phyloP scores from a whole-genome alignment of 805 yeast genomes.

The Cyberlindnera subsufficiens region DNA sequence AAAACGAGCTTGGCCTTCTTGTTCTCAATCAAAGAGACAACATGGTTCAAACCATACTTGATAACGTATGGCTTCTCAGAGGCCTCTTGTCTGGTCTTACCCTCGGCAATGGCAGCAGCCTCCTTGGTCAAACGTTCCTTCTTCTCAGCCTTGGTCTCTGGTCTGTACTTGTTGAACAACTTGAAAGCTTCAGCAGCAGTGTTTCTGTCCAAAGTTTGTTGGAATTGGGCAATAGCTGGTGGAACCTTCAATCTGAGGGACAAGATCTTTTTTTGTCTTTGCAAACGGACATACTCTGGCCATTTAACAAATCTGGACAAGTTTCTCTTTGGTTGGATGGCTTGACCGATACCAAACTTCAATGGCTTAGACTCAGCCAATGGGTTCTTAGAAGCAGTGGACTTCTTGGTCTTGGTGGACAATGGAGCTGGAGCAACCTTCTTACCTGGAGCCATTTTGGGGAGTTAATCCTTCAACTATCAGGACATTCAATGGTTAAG shows the following conservation, averaged over 20 bases:
- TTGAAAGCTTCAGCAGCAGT: slow-evolving; percentile 96
- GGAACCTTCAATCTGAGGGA: slow-evolving; percentile 97
- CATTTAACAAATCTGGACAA: slow-evolving; percentile 96
- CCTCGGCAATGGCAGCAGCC: slow-evolving; percentile 98
- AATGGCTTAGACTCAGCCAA: slow-evolving; percentile 85
- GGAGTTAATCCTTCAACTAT: no score
- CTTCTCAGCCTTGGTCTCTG: slow-evolving; percentile 96
- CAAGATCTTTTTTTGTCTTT: slow-evolving; percentile 98
- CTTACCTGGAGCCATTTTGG: slow-evolving; percentile 34
- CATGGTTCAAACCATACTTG: slow-evolving; percentile 99
- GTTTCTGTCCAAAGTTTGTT: slow-evolving; percentile 95
- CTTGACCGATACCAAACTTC: slow-evolving; percentile 96
- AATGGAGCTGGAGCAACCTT: slow-evolving; percentile 99
- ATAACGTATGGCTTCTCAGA: slow-evolving; percentile 95
- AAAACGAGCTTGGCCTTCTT: slow-evolving; percentile 96
- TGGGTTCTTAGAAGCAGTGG: slow-evolving; percentile 71
- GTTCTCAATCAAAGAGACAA: slow-evolving; percentile 94
- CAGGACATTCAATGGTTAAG: no score
- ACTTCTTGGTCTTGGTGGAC: slow-evolving; percentile 67
- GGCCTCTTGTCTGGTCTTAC: slow-evolving; percentile 94
- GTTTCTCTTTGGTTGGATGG: slow-evolving; percentile 92
- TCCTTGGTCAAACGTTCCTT: slow-evolving; percentile 98
- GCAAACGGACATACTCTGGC: slow-evolving; percentile 98
- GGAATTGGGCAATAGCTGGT: slow-evolving; percentile 97
- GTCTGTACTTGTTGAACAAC: slow-evolving; percentile 98